Evolutionary conservation across 495 filamentous ascomycete genomes (phyloP), one percentile per base, ranked within the genome.

Genomic region (Neurospora sp.): DNA sequence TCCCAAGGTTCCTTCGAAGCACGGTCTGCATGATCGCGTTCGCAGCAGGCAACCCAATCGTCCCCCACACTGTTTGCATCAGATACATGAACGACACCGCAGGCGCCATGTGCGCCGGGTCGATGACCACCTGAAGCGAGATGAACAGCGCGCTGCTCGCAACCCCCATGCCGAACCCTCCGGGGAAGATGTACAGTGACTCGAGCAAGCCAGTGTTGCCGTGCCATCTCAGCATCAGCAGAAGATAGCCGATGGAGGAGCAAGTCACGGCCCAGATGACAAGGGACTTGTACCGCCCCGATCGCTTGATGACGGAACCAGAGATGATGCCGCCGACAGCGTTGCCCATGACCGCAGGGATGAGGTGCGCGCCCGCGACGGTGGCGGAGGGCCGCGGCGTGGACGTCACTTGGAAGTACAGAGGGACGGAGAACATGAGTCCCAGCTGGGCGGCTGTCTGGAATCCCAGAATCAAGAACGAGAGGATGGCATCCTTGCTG

Each of bases 391-490:
- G 84, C 14, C 54, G 54, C 20, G 27, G 54, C 0, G 83, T 78
- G 5, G 82, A 75, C 0, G 89, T 91, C n/a, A 91, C 86, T 74
- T 91, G 89, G 76, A 92, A 93, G 78, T 93, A 93, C 0, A 93
- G 80, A 0, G 91, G 91, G 0, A 92, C 86, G n/a, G 83, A 82
- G 60, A 85, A 86, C 85, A 89, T 88, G 84, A 83, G 86, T 77
- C 82, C 82, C 3, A 90, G 73, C 74, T 93, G 91, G 0, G 90
- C 89, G 0, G 84, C 85, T 0, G 80, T 82, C 44, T 92, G 90
- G 0, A 89, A 80, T 0, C 79, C 81, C 38, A 84, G 80, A 66
- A 90, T 86, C 0, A 88, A 37, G 74, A 90, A 92, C 14, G 86
- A 85, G 1, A 85, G 76, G 0, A 88, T 78, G 1, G 89, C 85